A percentile compares a stretch with the other conserved stretches of the same genome.
phyloP scores from a whole-genome alignment of 2,329 filamentous ascomycete genomes.

The Blastomyces parvus region DNA sequence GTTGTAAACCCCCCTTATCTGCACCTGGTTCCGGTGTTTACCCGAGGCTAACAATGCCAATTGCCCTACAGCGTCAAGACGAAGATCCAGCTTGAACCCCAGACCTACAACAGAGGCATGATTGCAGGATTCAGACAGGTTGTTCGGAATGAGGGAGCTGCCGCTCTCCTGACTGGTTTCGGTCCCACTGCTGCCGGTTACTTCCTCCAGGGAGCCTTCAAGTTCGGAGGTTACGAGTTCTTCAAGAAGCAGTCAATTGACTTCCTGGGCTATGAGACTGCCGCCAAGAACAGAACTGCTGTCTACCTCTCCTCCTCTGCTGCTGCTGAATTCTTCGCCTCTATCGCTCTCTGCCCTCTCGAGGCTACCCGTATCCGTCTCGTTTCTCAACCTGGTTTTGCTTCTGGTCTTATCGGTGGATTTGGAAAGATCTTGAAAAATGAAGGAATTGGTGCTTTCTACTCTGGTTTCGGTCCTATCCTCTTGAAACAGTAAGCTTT shows the following conservation, averaged over 20 bases:
- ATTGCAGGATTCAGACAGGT: slow-evolving; percentile 81
- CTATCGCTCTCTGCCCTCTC: slow-evolving; percentile 69
- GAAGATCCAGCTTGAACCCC: slow-evolving; percentile 84
- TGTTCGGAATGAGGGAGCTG: slow-evolving; percentile 72
- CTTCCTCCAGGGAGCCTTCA: slow-evolving; percentile 89
- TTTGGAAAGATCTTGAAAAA: slow-evolving; percentile 74
- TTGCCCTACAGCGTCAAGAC: slow-evolving; percentile 69
- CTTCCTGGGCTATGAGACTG: slow-evolving; percentile 65
- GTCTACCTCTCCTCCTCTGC: slow-evolving; percentile 65
- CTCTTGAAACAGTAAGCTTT: slow-evolving; percentile 66
- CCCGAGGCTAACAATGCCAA: not conserved
- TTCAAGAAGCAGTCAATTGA: slow-evolving; percentile 91
- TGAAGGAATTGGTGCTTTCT: slow-evolving; percentile 79
- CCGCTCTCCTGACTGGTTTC: slow-evolving; percentile 74
- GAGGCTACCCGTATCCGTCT: slow-evolving; percentile 91
- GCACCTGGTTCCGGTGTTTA: not conserved
- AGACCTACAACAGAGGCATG: slow-evolving; percentile 79
- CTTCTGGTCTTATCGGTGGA: slow-evolving; percentile 66
- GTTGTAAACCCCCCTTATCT: not conserved
- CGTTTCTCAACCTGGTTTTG: slow-evolving; percentile 78
- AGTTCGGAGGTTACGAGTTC: slow-evolving; percentile 91
- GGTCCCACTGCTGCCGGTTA: slow-evolving; percentile 82
- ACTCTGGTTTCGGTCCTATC: slow-evolving; percentile 82
- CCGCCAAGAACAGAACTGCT: slow-evolving; percentile 66
- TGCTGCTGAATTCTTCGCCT: slow-evolving; percentile 54